A percentile compares a stretch with the other conserved stretches of the same genome.
These are phyloP conservation scores for Plantago coronopus DNA, from an alignment of 305 asterid species.

Conservation along the genomic window DNA sequence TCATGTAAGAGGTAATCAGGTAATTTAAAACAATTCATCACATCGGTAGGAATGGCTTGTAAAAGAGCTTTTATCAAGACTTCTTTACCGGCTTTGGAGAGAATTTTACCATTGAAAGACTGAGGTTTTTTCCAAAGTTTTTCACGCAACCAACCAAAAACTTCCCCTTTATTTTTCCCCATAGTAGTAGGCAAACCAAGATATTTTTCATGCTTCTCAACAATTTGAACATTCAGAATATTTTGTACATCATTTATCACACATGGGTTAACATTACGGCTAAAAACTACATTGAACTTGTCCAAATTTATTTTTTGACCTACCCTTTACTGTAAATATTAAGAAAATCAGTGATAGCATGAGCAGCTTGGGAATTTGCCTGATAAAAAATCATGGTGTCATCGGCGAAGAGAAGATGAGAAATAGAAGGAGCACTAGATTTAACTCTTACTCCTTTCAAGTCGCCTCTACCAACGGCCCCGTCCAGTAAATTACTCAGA, in stretches of 20 bases:
- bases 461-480: not conserved
- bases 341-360: too few species aligned
- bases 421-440: not conserved
- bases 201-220: not conserved
- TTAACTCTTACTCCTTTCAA: not conserved
- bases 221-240: not conserved
- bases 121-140: not conserved
- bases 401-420: not conserved
- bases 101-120: not conserved
- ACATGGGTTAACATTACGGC: not conserved
- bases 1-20: not conserved
- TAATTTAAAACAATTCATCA: not conserved
- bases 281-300: too few species aligned
- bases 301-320: too few species aligned
- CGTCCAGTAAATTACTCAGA: not conserved
- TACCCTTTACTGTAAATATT: too few species aligned
- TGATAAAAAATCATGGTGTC: not conserved
- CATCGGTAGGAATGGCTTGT: not conserved
- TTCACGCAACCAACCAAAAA: not conserved
- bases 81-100: not conserved
- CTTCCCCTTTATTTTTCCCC: not conserved
- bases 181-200: not conserved
- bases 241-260: not conserved
- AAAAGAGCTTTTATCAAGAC: not conserved
- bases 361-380: not conserved